These are phyloP conservation scores for Dactylellina sp. DNA, from an alignment of 2,329 filamentous ascomycete genomes.

Conservation along the genomic window DNA sequence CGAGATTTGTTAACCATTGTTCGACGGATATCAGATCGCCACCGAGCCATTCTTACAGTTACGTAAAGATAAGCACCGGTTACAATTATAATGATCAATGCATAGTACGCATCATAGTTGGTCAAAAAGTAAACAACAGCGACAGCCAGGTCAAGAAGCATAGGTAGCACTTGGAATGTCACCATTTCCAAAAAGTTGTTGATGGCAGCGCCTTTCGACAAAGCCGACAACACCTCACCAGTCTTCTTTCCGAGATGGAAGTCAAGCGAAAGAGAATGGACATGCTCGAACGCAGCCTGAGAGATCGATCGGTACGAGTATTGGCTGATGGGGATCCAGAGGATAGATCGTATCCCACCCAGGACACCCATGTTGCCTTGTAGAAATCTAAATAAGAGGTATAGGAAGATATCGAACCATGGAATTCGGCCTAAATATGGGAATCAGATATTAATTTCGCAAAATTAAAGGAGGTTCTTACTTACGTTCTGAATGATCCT, in stretches of 20 bases:
- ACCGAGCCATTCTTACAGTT: constrained; percentile 94
- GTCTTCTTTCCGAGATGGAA: constrained; percentile 98
- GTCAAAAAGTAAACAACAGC: constrained; percentile 84
- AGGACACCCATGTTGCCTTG: constrained; percentile 91
- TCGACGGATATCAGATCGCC: constrained; percentile 87
- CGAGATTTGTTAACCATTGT: constrained; percentile 95
- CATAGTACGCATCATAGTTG: constrained; percentile 87
- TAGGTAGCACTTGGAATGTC: constrained; percentile 94
- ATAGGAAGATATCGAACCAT: constrained; percentile 79
- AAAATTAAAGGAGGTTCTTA: constrained; percentile 20
- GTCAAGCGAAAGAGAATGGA: constrained; percentile 92
- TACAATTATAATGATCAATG: constrained; percentile 86
- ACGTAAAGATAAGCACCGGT: constrained; percentile 97
- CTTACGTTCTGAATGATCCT: constrained; percentile 66
- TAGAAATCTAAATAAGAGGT: constrained; percentile 81
- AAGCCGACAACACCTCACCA: constrained; percentile 91
- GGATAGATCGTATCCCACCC: constrained; percentile 80
- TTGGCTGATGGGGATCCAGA: constrained; percentile 97
- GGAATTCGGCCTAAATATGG: constrained; percentile 68
- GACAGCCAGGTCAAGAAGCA: constrained; percentile 88
- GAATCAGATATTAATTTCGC: constrained; percentile 14
- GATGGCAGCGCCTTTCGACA: constrained; percentile 96
- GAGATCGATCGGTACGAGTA: constrained; percentile 96
- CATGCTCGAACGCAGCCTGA: constrained; percentile 95
- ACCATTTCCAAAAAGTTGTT: constrained; percentile 97